phyloP scores from a whole-genome alignment of 345 rosid species.

The Moricandia arvensis region DNA sequence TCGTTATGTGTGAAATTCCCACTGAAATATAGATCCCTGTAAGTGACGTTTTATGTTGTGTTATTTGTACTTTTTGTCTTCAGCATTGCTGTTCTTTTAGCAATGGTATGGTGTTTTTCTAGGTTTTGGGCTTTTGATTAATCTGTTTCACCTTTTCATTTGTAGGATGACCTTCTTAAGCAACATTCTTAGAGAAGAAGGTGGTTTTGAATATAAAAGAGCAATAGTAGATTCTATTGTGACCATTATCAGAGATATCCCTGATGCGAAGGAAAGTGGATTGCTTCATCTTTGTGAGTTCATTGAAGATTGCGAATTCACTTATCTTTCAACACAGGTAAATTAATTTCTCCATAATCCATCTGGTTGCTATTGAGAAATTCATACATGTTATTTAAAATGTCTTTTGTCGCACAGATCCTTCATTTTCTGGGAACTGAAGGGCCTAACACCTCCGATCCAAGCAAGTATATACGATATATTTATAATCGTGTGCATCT shows the following conservation, averaged over 20 bases:
- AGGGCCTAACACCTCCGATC: slow-evolving; percentile 94
- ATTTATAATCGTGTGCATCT: slow-evolving; percentile 97
- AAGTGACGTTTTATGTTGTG: slow-evolving; percentile 39
- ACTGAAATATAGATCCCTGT: slow-evolving; percentile 93
- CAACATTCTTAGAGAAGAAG: slow-evolving; percentile 98
- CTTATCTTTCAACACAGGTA: slow-evolving; percentile 98
- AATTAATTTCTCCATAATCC: slow-evolving; percentile 5
- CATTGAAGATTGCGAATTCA: slow-evolving; percentile 99
- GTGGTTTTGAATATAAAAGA: slow-evolving; percentile 97
- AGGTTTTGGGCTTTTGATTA: slow-evolving; percentile 15
- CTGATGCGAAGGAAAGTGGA: slow-evolving; percentile 97
- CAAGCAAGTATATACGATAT: slow-evolving; percentile 93
- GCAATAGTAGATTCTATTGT: slow-evolving; percentile 98
- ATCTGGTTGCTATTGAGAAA: slow-evolving; percentile 11
- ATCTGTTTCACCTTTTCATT: slow-evolving; percentile 30
- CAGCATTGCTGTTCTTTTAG: background rate
- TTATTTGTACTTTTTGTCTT: slow-evolving; percentile 16
- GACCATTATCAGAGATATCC: slow-evolving; percentile 93
- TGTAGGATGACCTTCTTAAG: slow-evolving; percentile 97
- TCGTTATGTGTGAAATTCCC: slow-evolving; percentile 95
- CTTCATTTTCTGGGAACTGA: slow-evolving; percentile 96
- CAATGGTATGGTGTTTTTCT: background rate
- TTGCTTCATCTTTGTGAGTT: slow-evolving; percentile 97
- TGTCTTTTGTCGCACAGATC: slow-evolving; percentile 49
- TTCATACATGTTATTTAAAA: background rate